Percentiles rank a stretch among this genome's conserved stretches.
Conservation (phyloP, 1,284 basidiomycete genomes). For the Cutaneotrichosporon dermatis region DNA sequence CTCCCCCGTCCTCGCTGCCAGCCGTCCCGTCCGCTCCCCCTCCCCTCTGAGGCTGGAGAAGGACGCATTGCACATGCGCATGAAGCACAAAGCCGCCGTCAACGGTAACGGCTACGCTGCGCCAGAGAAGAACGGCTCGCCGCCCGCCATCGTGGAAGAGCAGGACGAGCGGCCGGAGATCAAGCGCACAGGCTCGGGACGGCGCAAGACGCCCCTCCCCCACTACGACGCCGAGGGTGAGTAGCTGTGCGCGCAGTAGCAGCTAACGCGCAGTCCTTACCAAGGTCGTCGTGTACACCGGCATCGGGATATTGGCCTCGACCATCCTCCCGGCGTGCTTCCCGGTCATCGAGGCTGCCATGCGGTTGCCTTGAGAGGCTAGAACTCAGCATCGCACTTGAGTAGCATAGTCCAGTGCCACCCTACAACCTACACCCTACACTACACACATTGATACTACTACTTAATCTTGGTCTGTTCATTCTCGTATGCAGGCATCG, state of each 20-base stretch:
- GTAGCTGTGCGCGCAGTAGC: constrained; percentile 33
- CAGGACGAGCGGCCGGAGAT: not conserved
- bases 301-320: constrained; percentile 67
- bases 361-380: no score
- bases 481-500: no score
- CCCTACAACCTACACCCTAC: no score
- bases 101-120: not conserved
- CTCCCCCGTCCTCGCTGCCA: not conserved
- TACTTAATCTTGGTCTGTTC: no score
- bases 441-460: no score
- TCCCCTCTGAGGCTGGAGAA: constrained; percentile 4
- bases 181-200: not conserved
- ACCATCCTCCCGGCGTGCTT: constrained; percentile 65
- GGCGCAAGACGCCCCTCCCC: not conserved
- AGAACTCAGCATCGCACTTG: no score
- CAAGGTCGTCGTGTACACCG: constrained; percentile 84
- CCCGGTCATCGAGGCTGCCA: constrained; percentile 37
- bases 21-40: not conserved
- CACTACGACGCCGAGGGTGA: constrained; percentile 69
- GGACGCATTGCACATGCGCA: constrained; percentile 9
- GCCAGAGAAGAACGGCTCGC: not conserved
- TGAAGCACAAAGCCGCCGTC: not conserved
- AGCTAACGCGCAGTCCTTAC: constrained; percentile 62
- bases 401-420: no score
- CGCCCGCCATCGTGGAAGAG: not conserved